Percentiles rank a stretch among this genome's conserved stretches.
These are phyloP conservation scores for Reutealis trisperma DNA, from an alignment of 345 rosid species.

Conservation along the genomic window DNA sequence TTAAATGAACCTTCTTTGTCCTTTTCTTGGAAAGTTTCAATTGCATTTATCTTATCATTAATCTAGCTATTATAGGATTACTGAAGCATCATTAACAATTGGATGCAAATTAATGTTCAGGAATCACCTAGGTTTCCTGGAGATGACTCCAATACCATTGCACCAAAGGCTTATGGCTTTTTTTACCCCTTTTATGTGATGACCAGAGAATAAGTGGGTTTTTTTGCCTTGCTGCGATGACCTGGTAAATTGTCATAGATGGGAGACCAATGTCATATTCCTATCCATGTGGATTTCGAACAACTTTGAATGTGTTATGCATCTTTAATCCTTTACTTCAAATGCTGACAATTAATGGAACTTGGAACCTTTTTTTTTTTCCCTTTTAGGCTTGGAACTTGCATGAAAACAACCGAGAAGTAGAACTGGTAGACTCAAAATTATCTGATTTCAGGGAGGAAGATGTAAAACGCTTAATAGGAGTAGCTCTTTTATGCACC, in stretches of 20 bases:
- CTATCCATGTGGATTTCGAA: too few species aligned
- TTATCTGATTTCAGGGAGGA: slow-evolving; percentile 40
- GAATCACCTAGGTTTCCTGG: too few species aligned
- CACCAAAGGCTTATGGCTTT: too few species aligned
- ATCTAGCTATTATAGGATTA: too few species aligned
- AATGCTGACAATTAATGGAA: not conserved
- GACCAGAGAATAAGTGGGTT: too few species aligned
- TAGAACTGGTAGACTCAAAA: slow-evolving; percentile 44
- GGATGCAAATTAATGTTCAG: not conserved
- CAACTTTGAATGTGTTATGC: not conserved
- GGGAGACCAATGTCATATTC: not conserved
- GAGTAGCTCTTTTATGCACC: slow-evolving; percentile 64
- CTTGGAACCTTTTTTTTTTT: not conserved
- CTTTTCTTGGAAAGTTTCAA: not conserved
- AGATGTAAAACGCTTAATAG: slow-evolving; percentile 49
- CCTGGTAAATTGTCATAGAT: slow-evolving; percentile 4
- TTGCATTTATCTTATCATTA: too few species aligned
- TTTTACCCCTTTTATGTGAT: too few species aligned
- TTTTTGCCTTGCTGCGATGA: not conserved
- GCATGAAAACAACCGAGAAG: slow-evolving; percentile 42
- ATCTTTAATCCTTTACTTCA: not conserved
- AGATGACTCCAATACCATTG: not conserved
- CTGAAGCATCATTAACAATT: not conserved
- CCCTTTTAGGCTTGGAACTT: slow-evolving; percentile 60
- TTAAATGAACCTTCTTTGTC: not conserved